Evolutionary conservation across 192 early-diverging fungal genomes (phyloP), one percentile per base, ranked within the genome.

Genomic region (Chytriomyces sp.): DNA sequence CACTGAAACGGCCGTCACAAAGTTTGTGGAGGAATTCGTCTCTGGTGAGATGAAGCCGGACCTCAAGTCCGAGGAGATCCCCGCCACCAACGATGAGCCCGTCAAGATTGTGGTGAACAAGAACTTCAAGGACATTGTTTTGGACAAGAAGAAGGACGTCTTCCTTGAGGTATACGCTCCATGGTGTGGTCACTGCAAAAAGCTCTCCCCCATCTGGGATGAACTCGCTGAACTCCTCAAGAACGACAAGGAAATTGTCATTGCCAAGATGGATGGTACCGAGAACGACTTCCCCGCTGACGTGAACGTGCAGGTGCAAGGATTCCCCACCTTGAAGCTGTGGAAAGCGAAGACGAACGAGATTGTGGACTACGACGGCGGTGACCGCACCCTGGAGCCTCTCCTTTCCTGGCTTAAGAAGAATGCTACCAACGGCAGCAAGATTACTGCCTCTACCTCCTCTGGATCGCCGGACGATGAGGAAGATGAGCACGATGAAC

Each of bases 231-330:
- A 84, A 53, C 62, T 67, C 34, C 80, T 89, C 55, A 49, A 49
- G 2, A 80, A 83, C 68, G 73, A 76, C 70, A 84, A 80, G 52
- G 59, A 76, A 14, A 69, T 80, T 66, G 73, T 94, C 73, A 90
- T 94, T 75, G 94, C 95, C 78, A 99, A 98, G 89, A 88, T 98
- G 88, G 96, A 99, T 77, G 93, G 88, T 68, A 94, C 93, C 49
- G 93, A 89, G 69, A 99, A 99, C 83, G 96, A 99, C 58, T 73
- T 98, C 53, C 96, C 96, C 19, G 70, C 86, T 6, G 68, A 71
- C 73, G 76, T 80, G 62, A 77, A 76, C n/a, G 90, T 95, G 80
- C 76, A 87, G 57, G 72, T 98, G 72, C 72, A 91, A 73, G 96
- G 95, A 26, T 99, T 98, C 92, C 96, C 96, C 44, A 99, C 96